Evolutionary conservation across 306 rosid genomes (phyloP), one percentile per base, ranked within the genome.

Genomic region (Citrullus colocynthis): DNA sequence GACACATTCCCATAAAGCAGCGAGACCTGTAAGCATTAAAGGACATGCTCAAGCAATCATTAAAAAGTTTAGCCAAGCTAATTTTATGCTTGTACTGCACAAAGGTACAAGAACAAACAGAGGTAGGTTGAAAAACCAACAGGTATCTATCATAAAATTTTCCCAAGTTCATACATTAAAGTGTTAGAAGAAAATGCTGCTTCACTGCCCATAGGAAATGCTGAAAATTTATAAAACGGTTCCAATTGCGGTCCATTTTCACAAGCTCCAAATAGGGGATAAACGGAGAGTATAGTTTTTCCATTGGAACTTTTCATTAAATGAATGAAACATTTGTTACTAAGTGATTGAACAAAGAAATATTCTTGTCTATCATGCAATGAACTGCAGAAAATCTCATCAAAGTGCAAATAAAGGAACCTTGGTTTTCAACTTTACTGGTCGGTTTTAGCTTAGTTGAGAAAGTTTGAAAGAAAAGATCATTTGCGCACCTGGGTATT

Each of bases 1-100:
- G 98, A 88, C 80, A 93, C 86, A 75, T 96, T 96, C 37, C 83
- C 97, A 86, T 88, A 96, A 78, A 96, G 85, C 80, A 96, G 88
- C 16, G 98, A 89, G 64, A 96, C 87, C 99, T 96, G 90, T 42
- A 70, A 41, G 55, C 45, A 78, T 61, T 76, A 54, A 85, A 82
- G 82, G 83, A 11, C 59, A 84, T 34, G 64, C 80, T 87, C 70
- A 84, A 81, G 80, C 45, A 62, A 48, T 52, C 48, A 32, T 73
- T 7, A 15, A 28, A 70, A 72, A 73, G n/a, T 32, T 32, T 32
- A 73, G 61, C 41, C 30, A 30, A 73, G 17, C 17, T 49, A 49
- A 21, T 71, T 72, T 15, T 49, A 44, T 72, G 44, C 24, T 49
- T 72, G 42, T 71, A 24, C 59, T 71, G 76, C 39, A 28, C 28